Conservation (phyloP, 805 yeast species). For the Saccharomycopsis amapae region DNA sequence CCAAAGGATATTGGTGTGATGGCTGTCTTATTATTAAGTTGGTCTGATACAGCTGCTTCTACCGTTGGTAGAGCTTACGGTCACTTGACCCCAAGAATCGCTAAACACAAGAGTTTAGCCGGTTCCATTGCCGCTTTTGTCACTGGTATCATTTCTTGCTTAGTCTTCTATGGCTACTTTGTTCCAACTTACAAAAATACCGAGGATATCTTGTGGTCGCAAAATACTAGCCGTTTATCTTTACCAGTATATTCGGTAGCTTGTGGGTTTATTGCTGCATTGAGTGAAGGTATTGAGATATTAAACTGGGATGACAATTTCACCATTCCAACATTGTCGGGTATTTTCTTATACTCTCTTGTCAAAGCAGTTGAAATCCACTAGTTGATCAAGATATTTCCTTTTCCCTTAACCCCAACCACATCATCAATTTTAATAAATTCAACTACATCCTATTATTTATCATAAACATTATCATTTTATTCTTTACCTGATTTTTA, state of each 20-base stretch:
- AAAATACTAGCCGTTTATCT: constrained; percentile 49
- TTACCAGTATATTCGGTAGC: constrained; percentile 47
- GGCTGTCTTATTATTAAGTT: constrained; percentile 74
- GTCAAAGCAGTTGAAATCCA: constrained; percentile 28
- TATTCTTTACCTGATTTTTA: no score
- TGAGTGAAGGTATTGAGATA: constrained; percentile 77
- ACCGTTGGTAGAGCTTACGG: constrained; percentile 87
- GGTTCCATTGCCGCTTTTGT: constrained; percentile 84
- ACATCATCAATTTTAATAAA: no score
- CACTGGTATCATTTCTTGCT: constrained; percentile 62
- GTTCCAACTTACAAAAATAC: constrained; percentile 56
- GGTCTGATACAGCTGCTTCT: constrained; percentile 98
- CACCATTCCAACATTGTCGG: constrained; percentile 86
- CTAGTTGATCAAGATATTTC: not conserved
- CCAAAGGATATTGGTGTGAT: constrained; percentile 78
- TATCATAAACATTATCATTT: no score
- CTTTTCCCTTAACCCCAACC: no score
- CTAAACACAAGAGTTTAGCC: constrained; percentile 74
- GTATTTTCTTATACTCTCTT: constrained; percentile 50
- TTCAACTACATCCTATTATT: no score
- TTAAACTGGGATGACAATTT: constrained; percentile 84
- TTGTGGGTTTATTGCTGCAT: constrained; percentile 76
- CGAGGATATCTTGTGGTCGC: constrained; percentile 59
- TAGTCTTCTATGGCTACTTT: constrained; percentile 63
- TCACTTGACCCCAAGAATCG: constrained; percentile 69